A percentile compares a stretch with the other conserved stretches of the same genome.
phyloP scores from a whole-genome alignment of 2,329 filamentous ascomycete species.

The Paecilomyces variotii region DNA sequence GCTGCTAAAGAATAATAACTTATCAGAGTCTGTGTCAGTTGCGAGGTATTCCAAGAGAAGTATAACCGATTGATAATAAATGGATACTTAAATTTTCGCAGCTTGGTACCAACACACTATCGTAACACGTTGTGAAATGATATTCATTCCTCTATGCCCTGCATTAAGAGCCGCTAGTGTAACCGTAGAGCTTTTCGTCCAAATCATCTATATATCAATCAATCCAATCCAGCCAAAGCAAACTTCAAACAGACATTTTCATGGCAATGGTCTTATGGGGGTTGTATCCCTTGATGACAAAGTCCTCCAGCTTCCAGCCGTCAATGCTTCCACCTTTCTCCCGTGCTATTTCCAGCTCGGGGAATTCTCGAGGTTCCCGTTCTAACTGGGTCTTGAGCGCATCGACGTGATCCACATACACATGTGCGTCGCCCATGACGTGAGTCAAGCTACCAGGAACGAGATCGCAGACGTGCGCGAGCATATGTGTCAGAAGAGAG shows the following conservation, averaged over 20 bases:
- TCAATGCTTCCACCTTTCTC: slow-evolving; percentile 70
- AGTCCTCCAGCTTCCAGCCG: slow-evolving; percentile 82
- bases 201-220: neutral
- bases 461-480: slow-evolving; percentile 78
- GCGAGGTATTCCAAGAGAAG: too few relatives aligned
- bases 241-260: slow-evolving; percentile 85
- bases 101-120: too few relatives aligned
- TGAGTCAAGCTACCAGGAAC: slow-evolving; percentile 83
- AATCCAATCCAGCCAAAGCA: neutral
- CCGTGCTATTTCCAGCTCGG: slow-evolving; percentile 63
- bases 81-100: too few relatives aligned
- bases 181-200: neutral
- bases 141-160: neutral
- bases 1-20: too few relatives aligned
- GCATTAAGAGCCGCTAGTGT: neutral
- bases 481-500: slow-evolving; percentile 88
- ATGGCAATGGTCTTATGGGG: slow-evolving; percentile 89
- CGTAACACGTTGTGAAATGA: neutral
- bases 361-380: slow-evolving; percentile 74
- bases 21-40: too few relatives aligned
- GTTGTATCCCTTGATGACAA: slow-evolving; percentile 78
- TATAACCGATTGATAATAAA: too few relatives aligned
- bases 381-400: slow-evolving; percentile 73
- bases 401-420: slow-evolving; percentile 88
- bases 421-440: slow-evolving; percentile 96